Percentiles rank a stretch among this genome's conserved stretches.
Evolutionary conservation across 495 filamentous ascomycete species (phyloP).

Genomic region (Neurospora terricola): DNA sequence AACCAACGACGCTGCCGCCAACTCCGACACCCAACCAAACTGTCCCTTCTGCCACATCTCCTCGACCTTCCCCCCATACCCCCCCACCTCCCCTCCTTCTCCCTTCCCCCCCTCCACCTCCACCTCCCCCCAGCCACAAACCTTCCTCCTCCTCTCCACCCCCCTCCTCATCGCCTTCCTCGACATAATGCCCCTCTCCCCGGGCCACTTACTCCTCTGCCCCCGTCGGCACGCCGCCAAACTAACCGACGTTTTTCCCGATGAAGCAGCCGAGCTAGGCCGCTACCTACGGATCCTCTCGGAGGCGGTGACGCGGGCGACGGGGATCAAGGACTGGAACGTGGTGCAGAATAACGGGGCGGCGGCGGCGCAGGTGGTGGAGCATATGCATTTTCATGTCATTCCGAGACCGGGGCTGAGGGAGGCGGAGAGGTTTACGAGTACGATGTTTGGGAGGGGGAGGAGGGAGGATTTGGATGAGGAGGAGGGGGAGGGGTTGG

Average conservation of each 20-base stretch:
- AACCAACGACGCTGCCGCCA: neutral
- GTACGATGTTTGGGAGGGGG: conserved; percentile 79
- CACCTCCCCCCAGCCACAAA: conserved; percentile 29
- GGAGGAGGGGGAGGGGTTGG: conserved; percentile 61
- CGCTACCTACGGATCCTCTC: conserved; percentile 67
- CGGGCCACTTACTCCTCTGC: conserved; percentile 68
- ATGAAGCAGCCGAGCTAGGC: conserved; percentile 51
- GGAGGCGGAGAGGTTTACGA: conserved; percentile 40
- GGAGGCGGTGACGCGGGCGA: conserved; percentile 52
- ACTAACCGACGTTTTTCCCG: conserved; percentile 50
- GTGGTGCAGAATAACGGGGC: conserved; percentile 91
- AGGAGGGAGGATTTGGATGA: conserved; percentile 77
- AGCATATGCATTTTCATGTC: conserved; percentile 87
- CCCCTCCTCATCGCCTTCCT: conserved; percentile 70
- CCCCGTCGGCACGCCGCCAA: conserved; percentile 63
- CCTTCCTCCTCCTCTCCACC: conserved; percentile 67
- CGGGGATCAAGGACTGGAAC: conserved; percentile 71
- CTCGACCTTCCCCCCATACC: conserved; percentile 32
- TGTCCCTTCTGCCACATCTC: conserved; percentile 66
- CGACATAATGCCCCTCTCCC: conserved; percentile 77
- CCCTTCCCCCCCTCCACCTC: conserved; percentile 20
- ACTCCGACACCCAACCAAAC: neutral
- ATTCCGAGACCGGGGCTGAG: conserved; percentile 60
- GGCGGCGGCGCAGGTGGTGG: conserved; percentile 80
- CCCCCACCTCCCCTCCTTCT: conserved; percentile 24